Conservation (phyloP, 2,329 filamentous ascomycete species). For the Diplodia seriata region DNA sequence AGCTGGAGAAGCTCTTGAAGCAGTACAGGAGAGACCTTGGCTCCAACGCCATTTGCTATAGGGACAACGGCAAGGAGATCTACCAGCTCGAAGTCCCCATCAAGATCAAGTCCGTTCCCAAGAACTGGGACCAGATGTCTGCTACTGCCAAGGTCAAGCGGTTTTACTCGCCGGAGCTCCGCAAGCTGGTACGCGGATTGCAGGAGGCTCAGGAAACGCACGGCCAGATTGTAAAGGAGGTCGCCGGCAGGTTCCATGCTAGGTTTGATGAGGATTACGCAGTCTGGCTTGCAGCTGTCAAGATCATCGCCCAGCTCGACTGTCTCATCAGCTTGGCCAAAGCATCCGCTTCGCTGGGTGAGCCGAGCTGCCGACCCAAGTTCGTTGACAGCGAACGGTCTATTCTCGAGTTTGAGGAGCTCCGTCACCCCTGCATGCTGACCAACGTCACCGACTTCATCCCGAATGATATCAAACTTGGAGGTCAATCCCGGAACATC, state of each 20-base stretch:
- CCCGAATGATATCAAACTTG: conserved; percentile 89
- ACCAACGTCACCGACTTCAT: conserved; percentile 93
- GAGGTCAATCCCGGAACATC: conserved; percentile 81
- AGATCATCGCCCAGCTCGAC: conserved; percentile 89
- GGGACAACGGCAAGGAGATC: conserved; percentile 92
- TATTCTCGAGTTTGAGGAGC: conserved; percentile 87
- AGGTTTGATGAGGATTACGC: conserved; percentile 88
- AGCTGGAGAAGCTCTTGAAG: conserved; percentile 74
- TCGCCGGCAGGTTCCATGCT: conserved; percentile 80
- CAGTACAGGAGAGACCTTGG: conserved; percentile 76
- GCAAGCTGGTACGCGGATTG: conserved; percentile 80
- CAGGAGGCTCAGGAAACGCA: conserved; percentile 96
- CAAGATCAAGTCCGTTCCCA: conserved; percentile 82
- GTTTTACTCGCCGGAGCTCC: conserved; percentile 89
- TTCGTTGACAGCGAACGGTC: conserved; percentile 87
- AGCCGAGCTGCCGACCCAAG: conserved; percentile 85
- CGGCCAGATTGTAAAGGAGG: conserved; percentile 86
- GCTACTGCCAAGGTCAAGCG: conserved; percentile 88
- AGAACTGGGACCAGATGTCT: conserved; percentile 94
- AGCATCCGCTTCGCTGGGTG: conserved; percentile 80
- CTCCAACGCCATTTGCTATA: conserved; percentile 65
- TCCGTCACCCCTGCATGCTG: conserved; percentile 94
- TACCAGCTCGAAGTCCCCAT: conserved; percentile 91
- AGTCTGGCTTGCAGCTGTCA: conserved; percentile 87
- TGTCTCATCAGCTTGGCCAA: conserved; percentile 93